A percentile compares a stretch with the other conserved stretches of the same genome.
Evolutionary conservation across 1,284 basidiomycete genomes (phyloP).

Genomic region (Thecaphora thlaspeos): DNA sequence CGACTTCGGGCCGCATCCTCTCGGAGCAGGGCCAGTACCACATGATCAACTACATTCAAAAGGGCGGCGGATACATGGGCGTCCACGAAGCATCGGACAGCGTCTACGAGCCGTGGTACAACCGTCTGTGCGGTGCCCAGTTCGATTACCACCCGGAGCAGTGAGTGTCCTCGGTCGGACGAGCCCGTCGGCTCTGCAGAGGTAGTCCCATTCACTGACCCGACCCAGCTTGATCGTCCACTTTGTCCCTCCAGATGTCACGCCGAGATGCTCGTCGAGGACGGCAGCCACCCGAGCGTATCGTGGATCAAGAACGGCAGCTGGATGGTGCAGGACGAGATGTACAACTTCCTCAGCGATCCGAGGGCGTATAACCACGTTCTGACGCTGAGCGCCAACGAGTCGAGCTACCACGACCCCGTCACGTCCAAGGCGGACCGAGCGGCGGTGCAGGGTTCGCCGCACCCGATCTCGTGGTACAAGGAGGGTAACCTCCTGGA

Average conservation of each 20-base stretch:
- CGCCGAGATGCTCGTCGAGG: no score
- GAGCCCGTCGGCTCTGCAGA: no score
- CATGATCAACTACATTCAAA: conserved; percentile 40
- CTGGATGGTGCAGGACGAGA: conserved; percentile 45
- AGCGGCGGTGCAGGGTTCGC: conserved; percentile 23
- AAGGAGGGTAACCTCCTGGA: conserved; percentile 29
- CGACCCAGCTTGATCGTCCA: no score
- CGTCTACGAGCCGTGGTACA: conserved; percentile 43
- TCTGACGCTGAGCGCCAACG: conserved; percentile 38
- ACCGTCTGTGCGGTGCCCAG: conserved; percentile 36
- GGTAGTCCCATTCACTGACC: no score
- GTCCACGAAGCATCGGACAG: conserved; percentile 45
- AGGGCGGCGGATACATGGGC: conserved; percentile 45
- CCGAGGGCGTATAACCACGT: conserved; percentile 29
- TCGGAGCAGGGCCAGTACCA: conserved; percentile 21
- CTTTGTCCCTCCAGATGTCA: no score
- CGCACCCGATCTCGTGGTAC: conserved; percentile 50
- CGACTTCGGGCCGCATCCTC: conserved; percentile 36
- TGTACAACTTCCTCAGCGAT: conserved; percentile 46
- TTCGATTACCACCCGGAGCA: conserved; percentile 43
- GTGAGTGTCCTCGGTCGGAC: no score
- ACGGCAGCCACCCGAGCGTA: no score
- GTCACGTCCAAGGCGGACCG: conserved; percentile 26
- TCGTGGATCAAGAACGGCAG: conserved; percentile 4
- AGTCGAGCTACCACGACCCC: conserved; percentile 29